Conservation (phyloP, 148 eudicot species). For the Talinum fruticosum region DNA sequence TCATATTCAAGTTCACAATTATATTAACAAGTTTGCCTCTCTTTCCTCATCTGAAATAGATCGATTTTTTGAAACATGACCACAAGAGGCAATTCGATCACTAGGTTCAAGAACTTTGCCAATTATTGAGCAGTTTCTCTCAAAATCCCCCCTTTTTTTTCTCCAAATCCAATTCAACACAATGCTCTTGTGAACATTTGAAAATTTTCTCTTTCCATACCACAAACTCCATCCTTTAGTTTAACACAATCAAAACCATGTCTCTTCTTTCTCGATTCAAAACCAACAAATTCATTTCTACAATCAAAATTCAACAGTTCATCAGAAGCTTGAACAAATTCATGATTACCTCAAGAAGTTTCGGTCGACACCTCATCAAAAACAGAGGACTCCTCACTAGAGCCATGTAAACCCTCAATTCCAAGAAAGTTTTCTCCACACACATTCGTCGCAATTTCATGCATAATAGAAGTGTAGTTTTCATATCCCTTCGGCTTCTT, state of each 20-base stretch:
- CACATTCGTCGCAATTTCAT: neutral
- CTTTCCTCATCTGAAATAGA: too few relatives aligned
- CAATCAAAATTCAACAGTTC: neutral
- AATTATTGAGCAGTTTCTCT: neutral
- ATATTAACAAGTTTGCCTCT: too few relatives aligned
- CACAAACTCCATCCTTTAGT: neutral
- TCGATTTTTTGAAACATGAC: neutral
- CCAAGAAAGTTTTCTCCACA: neutral
- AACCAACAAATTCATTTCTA: neutral
- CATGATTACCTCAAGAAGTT: slow-evolving; percentile 6
- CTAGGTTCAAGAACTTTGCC: too few relatives aligned
- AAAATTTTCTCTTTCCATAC: neutral
- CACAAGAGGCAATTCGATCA: too few relatives aligned
- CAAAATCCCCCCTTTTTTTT: neutral
- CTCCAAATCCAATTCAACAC: neutral
- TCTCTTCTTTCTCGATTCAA: neutral
- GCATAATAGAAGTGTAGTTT: neutral
- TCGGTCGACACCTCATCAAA: neutral
- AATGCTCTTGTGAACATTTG: neutral
- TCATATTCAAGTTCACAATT: neutral
- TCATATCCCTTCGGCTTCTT: slow-evolving; percentile 15
- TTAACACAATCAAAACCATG: neutral
- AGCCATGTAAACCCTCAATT: too few relatives aligned
- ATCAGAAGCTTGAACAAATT: neutral
- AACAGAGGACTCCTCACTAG: neutral